Base-by-base conservation (phyloP, 805 yeast species). In the Suhomyces xylopsoci region DNA sequence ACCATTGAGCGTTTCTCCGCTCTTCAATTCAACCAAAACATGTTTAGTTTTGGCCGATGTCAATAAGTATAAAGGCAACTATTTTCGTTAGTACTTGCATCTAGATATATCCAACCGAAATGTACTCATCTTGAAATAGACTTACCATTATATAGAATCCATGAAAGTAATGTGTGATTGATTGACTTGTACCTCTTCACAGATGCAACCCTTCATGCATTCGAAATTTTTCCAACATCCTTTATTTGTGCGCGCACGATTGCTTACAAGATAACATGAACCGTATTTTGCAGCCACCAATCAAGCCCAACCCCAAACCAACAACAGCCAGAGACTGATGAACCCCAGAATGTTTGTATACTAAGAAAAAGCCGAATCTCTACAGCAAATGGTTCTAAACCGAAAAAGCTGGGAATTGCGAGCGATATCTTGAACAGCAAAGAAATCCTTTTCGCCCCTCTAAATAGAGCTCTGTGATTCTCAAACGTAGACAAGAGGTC, bases 41-140 rank as follows among this genome's bases (percentile, higher is more conserved):
- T 91, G 88, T 64, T 89, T 92, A 53, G 90, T 92, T 68, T 91
- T 92, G 15, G 97, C 90, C 51, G 97, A 88, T 50, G 96, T 91
- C 63, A 94, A 80, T 56, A 94, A 79, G 61, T 91, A 92, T 62
- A 94, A 77, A 44, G 99, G 99, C 56, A 94, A 83, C 99, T 88
- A 34, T 5, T 38, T 4, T 20, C 9, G 50, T 48, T 48, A 40
- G 51, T 48, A 47, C 15, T n/a, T 15, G 30, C 10, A 8, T 14
- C 12, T 42, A 5, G 3, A 22, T 24, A n/a, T 20, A 41, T 20
- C 45, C 28, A 8, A 4, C 15, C 24, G 7, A 14, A 22, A 3
- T 42, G 17, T 24, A 8, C 17, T 24, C 26, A 24, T 42, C 7
- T 17, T 15, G 19, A n/a, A 14, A n/a, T n/a, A n/a, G 10, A 8